These are phyloP conservation scores for Nakaseomyces delphensis DNA, from an alignment of 1,139 yeast species.

Conservation along the genomic window DNA sequence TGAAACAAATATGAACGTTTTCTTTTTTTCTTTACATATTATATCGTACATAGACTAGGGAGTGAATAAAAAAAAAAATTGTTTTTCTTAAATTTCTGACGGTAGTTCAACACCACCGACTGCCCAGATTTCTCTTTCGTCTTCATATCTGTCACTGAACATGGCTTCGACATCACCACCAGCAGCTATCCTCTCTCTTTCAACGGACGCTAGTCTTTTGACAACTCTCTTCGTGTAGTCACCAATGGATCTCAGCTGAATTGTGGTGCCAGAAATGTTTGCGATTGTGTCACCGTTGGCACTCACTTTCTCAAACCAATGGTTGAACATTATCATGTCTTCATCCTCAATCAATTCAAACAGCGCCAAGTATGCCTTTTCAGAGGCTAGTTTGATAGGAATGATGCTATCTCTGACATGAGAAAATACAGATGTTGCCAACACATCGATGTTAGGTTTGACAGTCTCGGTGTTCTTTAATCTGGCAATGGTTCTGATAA, in stretches of 20 bases:
- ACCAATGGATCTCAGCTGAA: constrained; percentile 65
- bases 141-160: constrained; percentile 79
- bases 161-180: constrained; percentile 88
- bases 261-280: constrained; percentile 40
- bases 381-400: constrained; percentile 92
- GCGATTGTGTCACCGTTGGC: constrained; percentile 26
- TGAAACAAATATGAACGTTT: neutral
- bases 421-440: constrained; percentile 69
- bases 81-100: neutral
- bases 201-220: constrained; percentile 69
- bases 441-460: constrained; percentile 43
- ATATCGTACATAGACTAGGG: neutral
- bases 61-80: neutral
- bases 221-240: constrained; percentile 90
- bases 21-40: neutral
- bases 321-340: constrained; percentile 46
- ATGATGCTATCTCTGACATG: constrained; percentile 79
- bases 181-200: constrained; percentile 75
- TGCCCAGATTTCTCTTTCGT: constrained; percentile 81
- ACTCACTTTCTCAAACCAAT: constrained; percentile 43
- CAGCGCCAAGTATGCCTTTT: constrained; percentile 72
- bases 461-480: constrained; percentile 43
- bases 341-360: constrained; percentile 66
- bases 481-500: constrained; percentile 66
- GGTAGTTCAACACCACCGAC: constrained; percentile 57